These are phyloP conservation scores for Metschnikowia cubensis DNA, from an alignment of 805 yeast genomes.

Conservation along the genomic window DNA sequence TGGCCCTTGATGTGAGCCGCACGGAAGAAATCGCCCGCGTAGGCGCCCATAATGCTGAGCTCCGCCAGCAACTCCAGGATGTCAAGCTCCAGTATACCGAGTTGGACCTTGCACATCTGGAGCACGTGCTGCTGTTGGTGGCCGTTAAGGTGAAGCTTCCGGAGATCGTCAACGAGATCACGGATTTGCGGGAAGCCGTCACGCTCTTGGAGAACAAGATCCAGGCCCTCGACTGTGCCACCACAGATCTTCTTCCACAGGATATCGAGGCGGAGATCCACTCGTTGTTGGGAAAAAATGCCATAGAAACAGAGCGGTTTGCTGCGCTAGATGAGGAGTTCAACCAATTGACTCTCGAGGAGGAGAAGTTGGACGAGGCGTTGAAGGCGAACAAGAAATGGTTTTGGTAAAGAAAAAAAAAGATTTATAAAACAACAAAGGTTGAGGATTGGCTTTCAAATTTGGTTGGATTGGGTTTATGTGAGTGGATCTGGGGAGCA, in stretches of 20 bases:
- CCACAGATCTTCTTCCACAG: slow-evolving; percentile 28
- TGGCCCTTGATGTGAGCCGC: slow-evolving; percentile 60
- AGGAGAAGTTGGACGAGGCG: slow-evolving; percentile 22
- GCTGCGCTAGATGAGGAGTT: slow-evolving; percentile 38
- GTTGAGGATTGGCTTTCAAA: no score
- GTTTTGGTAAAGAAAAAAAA: slow-evolving; percentile 20
- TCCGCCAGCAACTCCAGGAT: slow-evolving; percentile 68
- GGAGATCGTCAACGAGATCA: slow-evolving; percentile 69
- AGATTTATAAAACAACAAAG: no score
- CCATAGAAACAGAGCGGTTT: slow-evolving; percentile 35
- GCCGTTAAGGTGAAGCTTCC: slow-evolving; percentile 73
- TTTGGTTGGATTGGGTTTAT: no score
- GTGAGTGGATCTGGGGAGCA: no score
- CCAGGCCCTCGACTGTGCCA: slow-evolving; percentile 34
- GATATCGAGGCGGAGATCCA: slow-evolving; percentile 36
- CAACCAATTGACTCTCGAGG: slow-evolving; percentile 23
- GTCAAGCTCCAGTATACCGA: slow-evolving; percentile 52
- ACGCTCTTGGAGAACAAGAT: slow-evolving; percentile 25
- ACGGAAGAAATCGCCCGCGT: slow-evolving; percentile 57
- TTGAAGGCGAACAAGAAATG: slow-evolving; percentile 26
- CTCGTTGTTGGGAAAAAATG: slow-evolving; percentile 33
- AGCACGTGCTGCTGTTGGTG: slow-evolving; percentile 90
- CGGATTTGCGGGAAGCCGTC: slow-evolving; percentile 49
- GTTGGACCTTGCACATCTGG: slow-evolving; percentile 65
- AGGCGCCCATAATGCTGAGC: slow-evolving; percentile 61